Base-by-base conservation (phyloP, 371 early-diverging fungal species). In the Globomyces sp. region DNA sequence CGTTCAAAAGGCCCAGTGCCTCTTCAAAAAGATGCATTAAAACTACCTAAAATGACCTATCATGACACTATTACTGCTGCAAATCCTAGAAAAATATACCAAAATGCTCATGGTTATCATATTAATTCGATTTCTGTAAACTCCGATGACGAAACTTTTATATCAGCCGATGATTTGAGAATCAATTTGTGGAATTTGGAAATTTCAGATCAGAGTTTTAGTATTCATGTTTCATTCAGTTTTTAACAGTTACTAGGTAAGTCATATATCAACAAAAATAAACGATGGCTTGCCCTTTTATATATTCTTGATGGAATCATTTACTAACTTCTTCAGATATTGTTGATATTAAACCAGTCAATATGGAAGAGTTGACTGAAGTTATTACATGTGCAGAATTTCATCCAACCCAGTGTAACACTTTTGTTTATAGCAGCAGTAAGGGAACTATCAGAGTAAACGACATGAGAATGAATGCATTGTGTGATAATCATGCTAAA, bases 371-470 rank as follows among this genome's bases (percentile, higher is more conserved):
- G 69, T 78, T 99, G 67, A 96, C 95, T 8, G 99, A 98, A 76
- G 99, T 99, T 63, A 99, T 99, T 68, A 99, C 99, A 11, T 92
- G 96, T 0, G 94, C 99, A 24, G 96, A 97, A 77, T 99, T 99
- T 81, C 98, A 96, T 68, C 96, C 98, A 1, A 69, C 78, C 24
- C 91, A 93, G 71, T 99, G 98, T 83, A 95, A 95, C 79, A 68
- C 93, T 68, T 97, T 99, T 76, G 93, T 94, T 87, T 99, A 99
- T 81, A 93, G 94, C 71, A 95, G 94, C 82, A 95, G 96, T 79
- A 98, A 95, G 74, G 99, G 99, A 6, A 90, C 91, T 3, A 93
- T 99, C 77, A 93, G 93, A 73, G 77, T 99, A 44, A 90, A 91
- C 70, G 99, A 99, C 69, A 98, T 98, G 92, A 81, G 99, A 69